Evolutionary conservation across 2,329 filamentous ascomycete species (phyloP).

Genomic region (Graphilbum ipis-grandicollis): DNA sequence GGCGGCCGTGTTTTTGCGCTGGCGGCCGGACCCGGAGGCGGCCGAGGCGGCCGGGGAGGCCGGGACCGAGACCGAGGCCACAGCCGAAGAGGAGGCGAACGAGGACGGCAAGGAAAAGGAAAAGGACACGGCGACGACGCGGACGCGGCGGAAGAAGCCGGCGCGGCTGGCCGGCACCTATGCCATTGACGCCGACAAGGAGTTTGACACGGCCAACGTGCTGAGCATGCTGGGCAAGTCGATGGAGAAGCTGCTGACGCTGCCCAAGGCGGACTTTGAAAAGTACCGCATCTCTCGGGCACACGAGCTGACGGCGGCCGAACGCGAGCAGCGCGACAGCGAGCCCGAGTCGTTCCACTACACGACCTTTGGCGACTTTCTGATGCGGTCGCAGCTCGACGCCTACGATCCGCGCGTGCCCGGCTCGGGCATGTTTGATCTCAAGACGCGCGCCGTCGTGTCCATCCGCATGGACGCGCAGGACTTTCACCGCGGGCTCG

Average conservation of each 20-base stretch:
- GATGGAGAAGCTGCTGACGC: constrained; percentile 86
- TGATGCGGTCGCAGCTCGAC: constrained; percentile 91
- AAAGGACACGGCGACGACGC: too few relatives aligned
- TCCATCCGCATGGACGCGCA: constrained; percentile 75
- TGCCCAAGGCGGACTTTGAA: constrained; percentile 70
- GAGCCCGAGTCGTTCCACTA: constrained; percentile 74
- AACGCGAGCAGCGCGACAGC: constrained; percentile 28
- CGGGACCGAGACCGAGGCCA: not conserved
- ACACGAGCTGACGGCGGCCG: constrained; percentile 52
- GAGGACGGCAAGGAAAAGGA: too few relatives aligned
- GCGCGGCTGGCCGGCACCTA: constrained; percentile 51
- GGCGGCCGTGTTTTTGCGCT: constrained; percentile 64
- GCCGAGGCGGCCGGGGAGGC: not conserved
- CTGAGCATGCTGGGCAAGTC: constrained; percentile 87
- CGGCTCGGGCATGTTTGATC: constrained; percentile 83
- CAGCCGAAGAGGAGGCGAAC: too few relatives aligned
- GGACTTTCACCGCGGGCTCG: constrained; percentile 55
- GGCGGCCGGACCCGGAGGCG: constrained; percentile 24
- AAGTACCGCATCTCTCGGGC: constrained; percentile 57
- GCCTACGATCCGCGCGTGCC: constrained; percentile 74
- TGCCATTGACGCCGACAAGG: constrained; percentile 90
- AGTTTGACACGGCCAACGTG: constrained; percentile 70
- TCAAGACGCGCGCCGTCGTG: constrained; percentile 87
- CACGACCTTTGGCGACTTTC: constrained; percentile 67
- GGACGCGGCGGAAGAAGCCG: too few relatives aligned